These are phyloP conservation scores for Salix suchowensis DNA, from an alignment of 345 rosid genomes.

Conservation along the genomic window DNA sequence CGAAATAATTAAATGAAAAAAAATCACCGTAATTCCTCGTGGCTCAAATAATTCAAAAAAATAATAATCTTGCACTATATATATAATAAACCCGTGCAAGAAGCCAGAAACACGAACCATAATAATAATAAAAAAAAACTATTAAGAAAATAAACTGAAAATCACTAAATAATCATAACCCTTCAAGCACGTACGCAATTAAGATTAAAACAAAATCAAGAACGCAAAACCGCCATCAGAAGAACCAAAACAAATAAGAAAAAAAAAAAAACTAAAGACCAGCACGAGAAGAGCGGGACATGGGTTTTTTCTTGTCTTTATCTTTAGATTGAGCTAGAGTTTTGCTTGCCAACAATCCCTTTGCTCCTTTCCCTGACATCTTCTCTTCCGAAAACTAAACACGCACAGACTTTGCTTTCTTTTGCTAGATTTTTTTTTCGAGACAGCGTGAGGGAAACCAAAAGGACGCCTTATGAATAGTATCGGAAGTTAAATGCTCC, in stretches of 20 bases:
- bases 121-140: background rate
- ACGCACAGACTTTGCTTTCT: background rate
- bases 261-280: slow-evolving; percentile 12
- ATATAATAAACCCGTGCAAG: background rate
- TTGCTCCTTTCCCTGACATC: slow-evolving; percentile 29
- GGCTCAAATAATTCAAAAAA: background rate
- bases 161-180: background rate
- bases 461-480: background rate
- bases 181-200: too few relatives aligned
- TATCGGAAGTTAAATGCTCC: background rate
- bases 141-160: background rate
- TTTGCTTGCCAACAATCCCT: slow-evolving; percentile 19
- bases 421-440: background rate
- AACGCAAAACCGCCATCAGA: background rate
- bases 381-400: background rate
- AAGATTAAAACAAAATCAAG: background rate
- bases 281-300: slow-evolving; percentile 24
- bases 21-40: background rate
- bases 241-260: background rate
- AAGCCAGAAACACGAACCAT: background rate
- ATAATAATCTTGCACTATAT: background rate
- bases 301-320: slow-evolving; percentile 25
- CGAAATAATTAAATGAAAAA: background rate
- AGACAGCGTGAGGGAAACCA: background rate
- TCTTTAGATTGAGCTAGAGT: slow-evolving; percentile 15